Conservation (phyloP, 2,329 filamentous ascomycete species). For the Beauveria scarabaeidicola region DNA sequence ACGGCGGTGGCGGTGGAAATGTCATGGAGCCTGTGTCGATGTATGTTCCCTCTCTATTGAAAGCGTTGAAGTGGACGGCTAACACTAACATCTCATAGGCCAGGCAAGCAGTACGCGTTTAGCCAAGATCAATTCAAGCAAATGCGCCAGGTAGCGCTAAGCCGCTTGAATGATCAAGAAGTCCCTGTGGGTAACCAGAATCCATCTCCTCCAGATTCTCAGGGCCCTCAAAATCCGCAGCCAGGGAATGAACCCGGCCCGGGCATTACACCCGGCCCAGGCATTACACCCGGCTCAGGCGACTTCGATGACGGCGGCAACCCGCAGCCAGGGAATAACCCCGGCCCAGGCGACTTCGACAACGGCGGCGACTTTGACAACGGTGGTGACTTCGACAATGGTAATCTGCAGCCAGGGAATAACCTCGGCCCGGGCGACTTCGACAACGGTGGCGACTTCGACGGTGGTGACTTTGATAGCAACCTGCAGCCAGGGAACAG, state of each 20-base stretch:
- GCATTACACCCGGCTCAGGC: too few species aligned
- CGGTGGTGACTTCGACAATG: too few species aligned
- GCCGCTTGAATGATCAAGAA: neutral
- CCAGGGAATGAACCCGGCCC: neutral
- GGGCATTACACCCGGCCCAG: neutral
- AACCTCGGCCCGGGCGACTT: too few species aligned
- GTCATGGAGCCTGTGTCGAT: neutral
- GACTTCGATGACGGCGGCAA: too few species aligned
- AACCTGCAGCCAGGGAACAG: neutral
- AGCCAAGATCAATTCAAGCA: neutral
- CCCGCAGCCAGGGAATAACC: neutral
- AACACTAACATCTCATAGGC: neutral
- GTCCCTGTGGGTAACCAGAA: neutral
- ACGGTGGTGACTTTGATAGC: too few species aligned
- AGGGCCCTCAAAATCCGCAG: neutral
- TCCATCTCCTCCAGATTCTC: neutral
- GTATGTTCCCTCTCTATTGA: neutral
- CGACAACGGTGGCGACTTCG: too few species aligned
- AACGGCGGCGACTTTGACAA: too few species aligned
- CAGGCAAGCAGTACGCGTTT: neutral
- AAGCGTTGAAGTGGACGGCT: neutral
- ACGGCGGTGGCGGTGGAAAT: neutral
- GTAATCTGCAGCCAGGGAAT: too few species aligned
- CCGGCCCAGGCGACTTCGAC: too few species aligned
- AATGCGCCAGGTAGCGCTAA: neutral